These are phyloP conservation scores for Penicillium sp. DNA, from an alignment of 2,329 filamentous ascomycete species.

Conservation along the genomic window DNA sequence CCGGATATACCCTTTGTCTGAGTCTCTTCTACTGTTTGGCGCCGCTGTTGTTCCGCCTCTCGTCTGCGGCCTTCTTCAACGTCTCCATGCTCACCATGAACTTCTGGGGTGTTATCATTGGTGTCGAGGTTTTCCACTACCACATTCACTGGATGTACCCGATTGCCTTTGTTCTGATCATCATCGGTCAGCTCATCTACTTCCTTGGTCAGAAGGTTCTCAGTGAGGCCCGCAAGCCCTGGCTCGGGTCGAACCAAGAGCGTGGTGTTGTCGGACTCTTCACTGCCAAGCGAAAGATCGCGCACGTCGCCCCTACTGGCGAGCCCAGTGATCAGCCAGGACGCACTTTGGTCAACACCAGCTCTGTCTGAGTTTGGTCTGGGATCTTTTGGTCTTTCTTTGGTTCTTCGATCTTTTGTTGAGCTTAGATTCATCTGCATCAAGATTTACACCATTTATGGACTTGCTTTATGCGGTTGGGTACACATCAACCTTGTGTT, in stretches of 20 bases:
- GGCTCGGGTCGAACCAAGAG: conserved; percentile 87
- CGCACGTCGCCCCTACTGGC: conserved; percentile 18
- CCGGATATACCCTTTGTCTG: conserved; percentile 85
- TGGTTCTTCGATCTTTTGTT: background rate
- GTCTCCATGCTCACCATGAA: conserved; percentile 91
- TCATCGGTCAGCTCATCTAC: conserved; percentile 82
- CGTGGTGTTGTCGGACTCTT: conserved; percentile 76
- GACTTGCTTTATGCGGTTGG: background rate
- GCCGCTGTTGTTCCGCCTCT: conserved; percentile 85
- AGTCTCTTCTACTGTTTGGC: conserved; percentile 84
- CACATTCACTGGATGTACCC: conserved; percentile 88
- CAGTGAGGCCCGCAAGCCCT: conserved; percentile 91
- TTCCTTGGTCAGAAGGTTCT: conserved; percentile 80
- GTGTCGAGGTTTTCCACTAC: conserved; percentile 80
- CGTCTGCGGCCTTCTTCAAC: conserved; percentile 92
- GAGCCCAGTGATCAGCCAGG: conserved; percentile 15
- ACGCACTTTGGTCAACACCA: conserved; percentile 9
- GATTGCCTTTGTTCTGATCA: conserved; percentile 90
- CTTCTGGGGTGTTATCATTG: conserved; percentile 96
- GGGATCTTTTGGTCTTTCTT: background rate
- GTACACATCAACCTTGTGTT: background rate
- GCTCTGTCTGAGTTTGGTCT: conserved; percentile 10
- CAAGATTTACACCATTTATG: background rate
- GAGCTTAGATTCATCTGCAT: background rate
- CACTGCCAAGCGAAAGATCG: conserved; percentile 77